Evolutionary conservation across 441 rosid species (phyloP).

Genomic region (Hura crepitans): DNA sequence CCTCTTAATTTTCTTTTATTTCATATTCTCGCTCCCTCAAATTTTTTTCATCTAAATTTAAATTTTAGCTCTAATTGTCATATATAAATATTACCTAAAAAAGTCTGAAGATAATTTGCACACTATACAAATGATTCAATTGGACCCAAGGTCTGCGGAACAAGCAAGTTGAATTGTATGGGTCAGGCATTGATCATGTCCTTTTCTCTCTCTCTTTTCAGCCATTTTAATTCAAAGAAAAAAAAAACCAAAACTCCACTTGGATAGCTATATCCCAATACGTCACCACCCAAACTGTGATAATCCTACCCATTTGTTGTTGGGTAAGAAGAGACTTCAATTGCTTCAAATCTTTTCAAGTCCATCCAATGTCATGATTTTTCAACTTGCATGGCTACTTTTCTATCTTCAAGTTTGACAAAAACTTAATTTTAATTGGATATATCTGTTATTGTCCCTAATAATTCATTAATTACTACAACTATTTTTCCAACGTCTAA

Average conservation of each 20-base stretch:
- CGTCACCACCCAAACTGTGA: conserved; percentile 9
- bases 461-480: background rate
- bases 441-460: background rate
- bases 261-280: background rate
- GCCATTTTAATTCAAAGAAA: too few species aligned
- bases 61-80: too few species aligned
- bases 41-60: too few species aligned
- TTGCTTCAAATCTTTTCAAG: background rate
- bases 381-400: conserved; percentile 19
- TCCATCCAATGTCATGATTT: conserved; percentile 15
- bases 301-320: conserved; percentile 1
- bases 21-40: too few species aligned
- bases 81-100: too few species aligned
- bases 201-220: background rate
- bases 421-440: background rate
- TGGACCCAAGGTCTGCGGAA: conserved; percentile 25
- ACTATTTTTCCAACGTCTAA: background rate
- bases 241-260: conserved; percentile 16
- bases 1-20: too few species aligned
- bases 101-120: too few species aligned
- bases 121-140: conserved; percentile 15
- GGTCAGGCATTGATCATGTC: background rate
- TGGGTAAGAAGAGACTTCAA: background rate
- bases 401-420: background rate
- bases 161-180: conserved; percentile 22